These are phyloP conservation scores for Crithidia fasciculata DNA, from an alignment of 208 protist species.

Conservation along the genomic window DNA sequence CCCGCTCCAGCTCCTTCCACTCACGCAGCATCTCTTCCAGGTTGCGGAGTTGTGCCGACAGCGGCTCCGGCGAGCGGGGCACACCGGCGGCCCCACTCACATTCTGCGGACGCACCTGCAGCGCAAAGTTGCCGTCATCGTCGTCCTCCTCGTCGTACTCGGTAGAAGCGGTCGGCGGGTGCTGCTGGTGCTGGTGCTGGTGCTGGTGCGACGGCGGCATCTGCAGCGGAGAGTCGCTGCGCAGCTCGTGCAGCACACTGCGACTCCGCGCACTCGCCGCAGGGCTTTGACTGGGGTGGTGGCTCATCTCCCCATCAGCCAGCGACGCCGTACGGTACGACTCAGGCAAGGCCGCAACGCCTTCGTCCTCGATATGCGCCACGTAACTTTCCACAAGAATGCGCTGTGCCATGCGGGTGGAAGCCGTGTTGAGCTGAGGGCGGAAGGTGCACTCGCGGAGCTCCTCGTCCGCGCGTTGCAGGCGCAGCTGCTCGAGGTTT, in stretches of 20 bases:
- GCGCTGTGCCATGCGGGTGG: constrained; percentile 28
- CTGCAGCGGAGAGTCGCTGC: not conserved
- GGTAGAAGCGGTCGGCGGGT: not conserved
- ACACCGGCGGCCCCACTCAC: not conserved
- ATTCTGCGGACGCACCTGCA: not conserved
- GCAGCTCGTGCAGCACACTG: constrained; percentile 21
- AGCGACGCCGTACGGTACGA: too few relatives aligned
- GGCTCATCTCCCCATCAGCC: not conserved
- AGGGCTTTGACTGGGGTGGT: constrained; percentile 3
- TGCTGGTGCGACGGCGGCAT: not conserved
- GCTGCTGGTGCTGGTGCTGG: too few relatives aligned
- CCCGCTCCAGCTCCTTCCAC: constrained; percentile 56
- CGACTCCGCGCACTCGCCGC: constrained; percentile 8
- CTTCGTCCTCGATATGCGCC: too few relatives aligned
- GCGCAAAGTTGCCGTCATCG: not conserved
- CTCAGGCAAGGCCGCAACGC: too few relatives aligned
- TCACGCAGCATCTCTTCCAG: constrained; percentile 52
- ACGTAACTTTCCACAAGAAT: constrained; percentile 16
- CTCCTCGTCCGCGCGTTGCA: constrained; percentile 32
- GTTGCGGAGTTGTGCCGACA: constrained; percentile 37
- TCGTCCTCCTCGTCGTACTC: not conserved
- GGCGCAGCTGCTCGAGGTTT: constrained; percentile 31
- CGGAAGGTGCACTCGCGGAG: constrained; percentile 55
- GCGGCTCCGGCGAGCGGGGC: constrained; percentile 6
- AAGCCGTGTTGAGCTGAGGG: constrained; percentile 32